Conservation (phyloP, 495 filamentous ascomycete genomes). For the Lasiosphaeria ovina region DNA sequence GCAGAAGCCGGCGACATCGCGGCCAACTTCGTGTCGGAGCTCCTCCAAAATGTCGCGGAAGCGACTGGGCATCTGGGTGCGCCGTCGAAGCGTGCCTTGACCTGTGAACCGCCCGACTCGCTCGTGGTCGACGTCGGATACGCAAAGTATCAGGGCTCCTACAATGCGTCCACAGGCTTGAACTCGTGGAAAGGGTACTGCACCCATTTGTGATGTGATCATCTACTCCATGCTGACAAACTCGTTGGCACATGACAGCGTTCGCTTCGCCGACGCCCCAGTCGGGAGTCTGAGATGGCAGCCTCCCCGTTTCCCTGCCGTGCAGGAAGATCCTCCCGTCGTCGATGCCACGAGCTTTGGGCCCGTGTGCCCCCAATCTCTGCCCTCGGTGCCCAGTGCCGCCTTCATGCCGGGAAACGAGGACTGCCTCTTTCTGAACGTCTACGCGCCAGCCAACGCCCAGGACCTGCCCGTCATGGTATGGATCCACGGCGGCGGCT, state of each 20-base stretch:
- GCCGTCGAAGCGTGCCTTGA: constrained; percentile 11
- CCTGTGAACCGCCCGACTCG: constrained; percentile 11
- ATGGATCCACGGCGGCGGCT: constrained; percentile 52
- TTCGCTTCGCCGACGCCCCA: constrained; percentile 35
- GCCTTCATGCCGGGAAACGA: constrained; percentile 28
- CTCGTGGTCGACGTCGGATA: constrained; percentile 39
- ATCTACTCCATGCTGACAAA: constrained; percentile 10
- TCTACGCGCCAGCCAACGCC: constrained; percentile 37
- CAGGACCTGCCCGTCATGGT: constrained; percentile 40
- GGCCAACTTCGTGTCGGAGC: constrained; percentile 21
- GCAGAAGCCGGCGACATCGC: constrained; percentile 15
- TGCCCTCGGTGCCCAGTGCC: constrained; percentile 16
- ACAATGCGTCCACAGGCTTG: constrained; percentile 31
- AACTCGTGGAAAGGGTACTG: constrained; percentile 43
- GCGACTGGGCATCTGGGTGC: constrained; percentile 11
- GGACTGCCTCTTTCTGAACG: constrained; percentile 46
- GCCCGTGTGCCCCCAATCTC: constrained; percentile 20
- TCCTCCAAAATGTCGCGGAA: constrained; percentile 22
- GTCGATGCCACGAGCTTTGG: constrained; percentile 18
- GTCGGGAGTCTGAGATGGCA: constrained; percentile 33
- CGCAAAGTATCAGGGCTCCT: constrained; percentile 39
- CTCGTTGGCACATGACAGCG: constrained; percentile 8
- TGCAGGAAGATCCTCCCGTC: constrained; percentile 7
- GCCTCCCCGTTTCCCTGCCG: constrained; percentile 22
- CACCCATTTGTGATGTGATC: not conserved